Base-by-base conservation (phyloP, 257 asterid species). In the Nicotiana tomentosiformis region DNA sequence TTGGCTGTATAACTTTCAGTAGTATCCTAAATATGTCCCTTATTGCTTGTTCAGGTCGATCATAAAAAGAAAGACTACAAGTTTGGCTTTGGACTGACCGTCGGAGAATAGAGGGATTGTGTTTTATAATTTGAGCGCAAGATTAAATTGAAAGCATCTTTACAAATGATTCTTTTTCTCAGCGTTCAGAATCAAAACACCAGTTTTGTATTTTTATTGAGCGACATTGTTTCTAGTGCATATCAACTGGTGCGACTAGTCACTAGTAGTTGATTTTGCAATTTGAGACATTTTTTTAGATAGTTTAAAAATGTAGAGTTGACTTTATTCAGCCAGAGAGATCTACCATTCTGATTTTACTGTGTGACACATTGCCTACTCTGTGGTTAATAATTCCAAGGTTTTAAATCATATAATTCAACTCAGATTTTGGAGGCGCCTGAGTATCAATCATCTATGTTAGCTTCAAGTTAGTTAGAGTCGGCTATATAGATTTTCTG, bases 61-160 rank as follows among this genome's bases (percentile, higher is more conserved):
- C 85, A 83, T 49, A 64, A 66, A 35, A 83, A 83, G 86, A 77
- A 83, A 77, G 86, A 83, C 66, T 83, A 83, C 86, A 77, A 83
- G 79, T 83, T 83, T 17, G 85, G 85, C 26, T 83, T 77, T 66
- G 85, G 83, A 68, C 83, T 81, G 39, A 74, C 80, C 15, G 62
- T 74, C 7, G 62, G 62, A 74, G 62, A 74, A 49, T 74, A 74
- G 80, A 74, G n/a, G 78, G 62, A 23, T 72, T 72, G 23, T 58
- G 60, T 26, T 12, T 46, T 46, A 72, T 29, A 30, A 72, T 72
- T 43, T 49, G 39, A 49, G 79, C 14, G 51, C 79, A 46, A 74
- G 23, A 46, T 43, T 26, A 74, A 72, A 26, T 49, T 74, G 61
- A 23, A 74, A 49, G 80, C 61, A 26, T 74, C 80, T 74, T 53